Evolutionary conservation across 2,329 filamentous ascomycete species (phyloP).

Genomic region (Hansfordia pulvinata): DNA sequence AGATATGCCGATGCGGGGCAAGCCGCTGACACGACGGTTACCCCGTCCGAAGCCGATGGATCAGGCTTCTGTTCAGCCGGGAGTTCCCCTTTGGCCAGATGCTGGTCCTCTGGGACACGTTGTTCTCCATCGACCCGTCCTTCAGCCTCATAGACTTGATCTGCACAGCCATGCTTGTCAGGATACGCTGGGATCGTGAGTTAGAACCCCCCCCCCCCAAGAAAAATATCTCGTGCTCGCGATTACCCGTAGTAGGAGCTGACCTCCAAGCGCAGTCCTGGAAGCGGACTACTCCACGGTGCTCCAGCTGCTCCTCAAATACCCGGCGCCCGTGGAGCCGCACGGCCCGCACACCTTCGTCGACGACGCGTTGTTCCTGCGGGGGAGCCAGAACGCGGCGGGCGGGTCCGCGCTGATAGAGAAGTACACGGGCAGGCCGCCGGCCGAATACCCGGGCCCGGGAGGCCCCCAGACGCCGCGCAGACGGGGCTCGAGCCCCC

Average conservation of each 20-base stretch:
- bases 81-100: conserved; percentile 85
- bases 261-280: conserved; percentile 41
- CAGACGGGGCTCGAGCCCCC: too few species aligned
- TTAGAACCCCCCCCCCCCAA: conserved; percentile 3
- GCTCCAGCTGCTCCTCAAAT: conserved; percentile 70
- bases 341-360: conserved; percentile 68
- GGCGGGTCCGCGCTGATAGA: conserved; percentile 54
- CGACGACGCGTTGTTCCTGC: conserved; percentile 68
- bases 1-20: too few species aligned
- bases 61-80: conserved; percentile 80
- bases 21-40: too few species aligned
- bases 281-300: conserved; percentile 80
- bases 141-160: conserved; percentile 76
- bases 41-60: conserved; percentile 57
- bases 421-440: conserved; percentile 53
- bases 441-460: conserved; percentile 14
- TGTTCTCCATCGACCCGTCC: conserved; percentile 76
- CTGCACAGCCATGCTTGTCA: conserved; percentile 86
- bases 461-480: conserved; percentile 12
- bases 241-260: too few species aligned
- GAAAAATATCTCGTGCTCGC: not conserved
- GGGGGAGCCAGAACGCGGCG: conserved; percentile 44
- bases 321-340: conserved; percentile 51
- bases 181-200: conserved; percentile 81
- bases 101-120: conserved; percentile 75